Evolutionary conservation across 129 eudicot genomes (phyloP).

Genomic region (Logfia minima): DNA sequence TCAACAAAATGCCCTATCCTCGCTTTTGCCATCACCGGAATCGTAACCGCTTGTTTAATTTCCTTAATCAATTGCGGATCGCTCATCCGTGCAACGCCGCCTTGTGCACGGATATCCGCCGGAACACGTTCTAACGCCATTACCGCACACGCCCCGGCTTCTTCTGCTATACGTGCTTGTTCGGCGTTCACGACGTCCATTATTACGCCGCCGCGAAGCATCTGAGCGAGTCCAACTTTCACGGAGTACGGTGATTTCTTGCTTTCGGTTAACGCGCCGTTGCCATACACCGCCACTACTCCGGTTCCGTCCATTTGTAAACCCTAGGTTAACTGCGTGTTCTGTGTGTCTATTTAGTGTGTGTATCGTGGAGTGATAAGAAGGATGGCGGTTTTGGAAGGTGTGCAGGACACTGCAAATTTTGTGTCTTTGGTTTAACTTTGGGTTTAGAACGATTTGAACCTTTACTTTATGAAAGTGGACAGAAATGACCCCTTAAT

Average conservation of each 20-base stretch:
- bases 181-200: slow-evolving; percentile 58
- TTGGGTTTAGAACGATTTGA: too few species aligned
- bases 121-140: slow-evolving; percentile 58
- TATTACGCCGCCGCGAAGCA: slow-evolving; percentile 54
- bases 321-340: too few species aligned
- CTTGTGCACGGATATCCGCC: slow-evolving; percentile 48
- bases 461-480: too few species aligned
- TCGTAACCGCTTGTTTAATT: slow-evolving; percentile 49
- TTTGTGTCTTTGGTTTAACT: too few species aligned
- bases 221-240: slow-evolving; percentile 51
- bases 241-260: slow-evolving; percentile 46
- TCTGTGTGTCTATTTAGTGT: too few species aligned
- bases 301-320: slow-evolving; percentile 44
- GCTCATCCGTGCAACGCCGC: slow-evolving; percentile 51
- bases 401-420: too few species aligned
- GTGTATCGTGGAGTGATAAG: too few species aligned
- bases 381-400: too few species aligned
- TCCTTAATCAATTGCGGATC: slow-evolving; percentile 52
- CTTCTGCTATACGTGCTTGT: slow-evolving; percentile 51
- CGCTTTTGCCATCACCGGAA: slow-evolving; percentile 55
- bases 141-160: slow-evolving; percentile 56
- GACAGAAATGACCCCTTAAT: too few species aligned
- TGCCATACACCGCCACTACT: slow-evolving; percentile 54
- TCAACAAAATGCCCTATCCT: slow-evolving; percentile 52
- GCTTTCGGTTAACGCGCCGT: slow-evolving; percentile 42